Evolutionary conservation across 73 alveolate genomes (phyloP), one percentile per base, ranked within the genome.

Genomic region (Paramecium pentaurelia): DNA sequence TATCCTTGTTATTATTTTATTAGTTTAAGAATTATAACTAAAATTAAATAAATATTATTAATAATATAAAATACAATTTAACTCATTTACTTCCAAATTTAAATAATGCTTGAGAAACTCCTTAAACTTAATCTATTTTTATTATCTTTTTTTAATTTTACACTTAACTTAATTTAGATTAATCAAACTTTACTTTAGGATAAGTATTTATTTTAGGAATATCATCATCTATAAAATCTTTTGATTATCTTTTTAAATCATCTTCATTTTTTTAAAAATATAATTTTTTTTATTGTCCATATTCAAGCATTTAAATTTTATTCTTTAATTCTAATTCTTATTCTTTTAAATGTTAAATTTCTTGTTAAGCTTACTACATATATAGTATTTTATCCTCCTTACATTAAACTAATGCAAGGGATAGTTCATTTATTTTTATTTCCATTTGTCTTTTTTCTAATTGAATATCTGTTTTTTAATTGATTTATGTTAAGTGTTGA

Each of bases 41-140:
- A 49, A 14, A 12, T 49, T 49, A 49, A 49, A 49, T 14, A 0
- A 40, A 40, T 40, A 5, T 8, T 7, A 40, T 7, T 40, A 2
- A 40, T 6, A 7, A 40, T 40, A 40, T 1, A 0, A 40, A 40
- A 40, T 40, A 34, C 38, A 34, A 34, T 34, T 60, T 18, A 60
- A 64, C 47, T 64, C 84, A 64, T 64, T 64, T 28, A 64, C 1
- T 80, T 22, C 77, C 91, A 80, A 45, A 80, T 16, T 22, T 80
- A 47, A 40, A 80, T n/a, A 38, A 49, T 25, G 77, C 16, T 42
- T 42, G 58, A 44, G 77, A 80, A n/a, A 64, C 22, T 42, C 91
- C 91, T 42, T 45, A 47, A n/a, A 80, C 77, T 27, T 44, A 10
- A 11, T 80, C 91, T 11, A 80, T 16, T 80, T 80, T 80, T 47